Base-by-base conservation (phyloP, 2,329 filamentous ascomycete genomes). In the Ilyonectria destructans region DNA sequence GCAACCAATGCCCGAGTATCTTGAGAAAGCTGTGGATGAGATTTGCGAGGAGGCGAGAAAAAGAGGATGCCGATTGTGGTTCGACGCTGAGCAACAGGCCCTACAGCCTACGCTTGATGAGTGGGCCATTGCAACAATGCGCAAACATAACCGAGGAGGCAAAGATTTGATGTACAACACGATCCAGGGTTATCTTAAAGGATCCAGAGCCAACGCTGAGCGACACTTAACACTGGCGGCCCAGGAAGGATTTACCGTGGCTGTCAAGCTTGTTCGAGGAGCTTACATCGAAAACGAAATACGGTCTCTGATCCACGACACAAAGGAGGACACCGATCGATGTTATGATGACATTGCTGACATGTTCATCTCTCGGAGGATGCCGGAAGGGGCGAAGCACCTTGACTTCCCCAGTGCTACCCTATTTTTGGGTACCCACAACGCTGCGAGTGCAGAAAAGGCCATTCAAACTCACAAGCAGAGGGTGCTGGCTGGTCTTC, bases 161-260 rank as follows among this genome's bases (percentile, higher is more conserved):
- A 57, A 71, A 1, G 81, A 72, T 1, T 64, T 82, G 1, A 60
- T 83, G 10, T 83, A 80, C 67, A 88, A 83, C 70, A 90, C 88
- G 0, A 89, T 89, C 71, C 88, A 90, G 67, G 85, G 83, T 56
- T 90, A 90, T 69, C 82, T 90, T 6, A 86, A 86, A 75, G 78
- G 79, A 19, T 85, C 84, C 0, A 80, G 82, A 1, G 74, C 69
- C 4, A 82, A 81, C 8, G 73, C 88, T 0, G 79, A 82, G 1
- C 65, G 75, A 12, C 86, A 89, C 68, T 80, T 90, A n/a, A 79
- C 77, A 0, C 74, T 77, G 0, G 88, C 88, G 0, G 75, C 80
- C 21, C 75, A 83, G 17, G 83, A 86, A n/a, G 81, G 80, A 3
- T 89, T 86, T 77, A 86, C 84, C 0, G 81, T 87, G 0, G 88